Base-by-base conservation (phyloP, 2,329 filamentous ascomycete species). In the Aspergillus bombycis region DNA sequence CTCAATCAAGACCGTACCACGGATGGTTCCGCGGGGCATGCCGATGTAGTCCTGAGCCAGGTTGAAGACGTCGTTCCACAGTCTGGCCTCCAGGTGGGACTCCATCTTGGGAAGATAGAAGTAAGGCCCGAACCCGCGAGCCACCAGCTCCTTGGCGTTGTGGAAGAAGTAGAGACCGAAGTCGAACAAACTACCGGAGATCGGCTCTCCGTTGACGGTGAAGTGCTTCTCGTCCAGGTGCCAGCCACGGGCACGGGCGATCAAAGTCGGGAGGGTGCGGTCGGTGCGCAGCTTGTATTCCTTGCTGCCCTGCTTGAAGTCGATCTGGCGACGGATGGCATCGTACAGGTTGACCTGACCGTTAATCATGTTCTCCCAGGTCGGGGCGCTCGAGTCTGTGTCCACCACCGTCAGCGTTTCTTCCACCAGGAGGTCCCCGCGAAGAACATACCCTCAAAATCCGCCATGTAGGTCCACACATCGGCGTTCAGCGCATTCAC, bases 161-260 rank as follows among this genome's bases (percentile, higher is more conserved):
- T 98, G 93, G 90, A 93, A 98, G 84, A 99, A 98, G 86, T 98
- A 98, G 58, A 98, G 88, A 76, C 95, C 95, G 78, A 98, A 99
- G 83, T 99, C 95, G 80, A 98, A 98, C 64, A 99, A 87, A 67
- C 89, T 88, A 63, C 91, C 95, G 28, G 94, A 97, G 72, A 98
- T 95, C 74, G 95, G 89, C 85, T 97, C 93, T 67, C 94, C 94
- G 72, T 98, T 93, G 57, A 98, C 89, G 32, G 92, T 96, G 79
- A 99, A 89, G 82, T 98, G 95, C 87, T 96, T 97, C 88, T 99
- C 95, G 65, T 97, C 94, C 62, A 99, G 85, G 80, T 99, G 95
- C 95, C 95, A 99, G 76, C 95, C 95, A 80, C 95, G 90, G 61
- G 95, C 93, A 74, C 95, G 92, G 62, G 94, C 92, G 74, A 99